A percentile compares a stretch with the other conserved stretches of the same genome.
phyloP scores from a whole-genome alignment of 2,329 filamentous ascomycete species.

The Cladophialophora psammophila region DNA sequence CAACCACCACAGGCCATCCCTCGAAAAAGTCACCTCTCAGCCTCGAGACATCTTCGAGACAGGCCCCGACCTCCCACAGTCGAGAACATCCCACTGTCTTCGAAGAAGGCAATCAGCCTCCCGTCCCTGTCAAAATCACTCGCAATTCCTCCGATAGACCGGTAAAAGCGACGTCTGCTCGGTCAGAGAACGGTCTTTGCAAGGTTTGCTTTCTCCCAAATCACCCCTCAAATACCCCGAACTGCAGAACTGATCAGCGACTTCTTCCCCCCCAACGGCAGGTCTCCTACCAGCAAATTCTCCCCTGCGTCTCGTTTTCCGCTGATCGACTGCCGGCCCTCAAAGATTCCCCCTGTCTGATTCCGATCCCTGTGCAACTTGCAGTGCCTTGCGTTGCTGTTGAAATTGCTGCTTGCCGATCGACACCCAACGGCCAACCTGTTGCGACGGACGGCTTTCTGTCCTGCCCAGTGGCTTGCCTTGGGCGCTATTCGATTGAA shows the following conservation, averaged over 20 bases:
- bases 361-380: slow-evolving; percentile 18
- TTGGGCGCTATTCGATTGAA: neutral
- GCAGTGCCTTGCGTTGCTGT: slow-evolving; percentile 20
- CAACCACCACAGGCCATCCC: neutral
- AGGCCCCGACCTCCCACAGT: neutral
- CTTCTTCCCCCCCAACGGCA: slow-evolving; percentile 6
- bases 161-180: slow-evolving; percentile 9
- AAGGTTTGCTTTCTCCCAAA: slow-evolving; percentile 19
- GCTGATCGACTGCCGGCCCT: slow-evolving; percentile 15
- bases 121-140: neutral
- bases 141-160: slow-evolving; percentile 2
- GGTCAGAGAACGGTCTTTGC: neutral
- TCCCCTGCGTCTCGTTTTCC: slow-evolving; percentile 9
- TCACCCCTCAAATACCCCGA: slow-evolving; percentile 19
- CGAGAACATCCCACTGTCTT: neutral
- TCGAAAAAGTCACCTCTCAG: slow-evolving; percentile 7
- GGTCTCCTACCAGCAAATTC: slow-evolving; percentile 9
- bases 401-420: slow-evolving; percentile 6
- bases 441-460: neutral
- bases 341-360: neutral
- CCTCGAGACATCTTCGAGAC: slow-evolving; percentile 13
- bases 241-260: slow-evolving; percentile 23
- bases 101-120: neutral
- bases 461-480: neutral
- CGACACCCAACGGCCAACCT: neutral